Evolutionary conservation across 768 basidiomycete species (phyloP).

Genomic region (Russula lepida): DNA sequence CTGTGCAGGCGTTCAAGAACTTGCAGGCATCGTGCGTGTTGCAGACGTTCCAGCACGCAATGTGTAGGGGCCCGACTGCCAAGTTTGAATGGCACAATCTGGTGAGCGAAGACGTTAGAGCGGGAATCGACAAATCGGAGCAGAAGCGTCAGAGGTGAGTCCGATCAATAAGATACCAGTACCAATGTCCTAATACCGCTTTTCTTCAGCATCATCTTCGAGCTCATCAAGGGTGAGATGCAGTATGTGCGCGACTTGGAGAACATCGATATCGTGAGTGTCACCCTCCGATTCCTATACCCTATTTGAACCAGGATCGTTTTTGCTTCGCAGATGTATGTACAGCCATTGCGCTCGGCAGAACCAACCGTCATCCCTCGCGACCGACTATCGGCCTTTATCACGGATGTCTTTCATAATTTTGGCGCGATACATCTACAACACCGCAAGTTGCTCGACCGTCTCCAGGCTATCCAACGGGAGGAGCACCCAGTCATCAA

Average conservation of each 20-base stretch:
- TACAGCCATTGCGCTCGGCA: conserved; percentile 60
- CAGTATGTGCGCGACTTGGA: conserved; percentile 88
- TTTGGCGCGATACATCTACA: conserved; percentile 66
- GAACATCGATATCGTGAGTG: conserved; percentile 64
- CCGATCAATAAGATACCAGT: neutral
- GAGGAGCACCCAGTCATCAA: conserved; percentile 78
- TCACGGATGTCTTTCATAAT: conserved; percentile 86
- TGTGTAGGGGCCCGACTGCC: conserved; percentile 69
- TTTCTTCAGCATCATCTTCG: conserved; percentile 70
- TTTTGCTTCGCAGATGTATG: conserved; percentile 54
- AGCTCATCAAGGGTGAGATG: conserved; percentile 94
- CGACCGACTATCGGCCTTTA: conserved; percentile 65
- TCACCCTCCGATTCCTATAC: neutral
- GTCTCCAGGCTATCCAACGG: conserved; percentile 78
- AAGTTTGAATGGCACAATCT: conserved; percentile 92
- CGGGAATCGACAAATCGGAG: conserved; percentile 60
- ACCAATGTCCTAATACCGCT: neutral
- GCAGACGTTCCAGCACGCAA: conserved; percentile 83
- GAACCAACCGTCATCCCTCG: conserved; percentile 73
- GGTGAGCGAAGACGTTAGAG: conserved; percentile 57
- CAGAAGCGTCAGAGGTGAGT: conserved; percentile 78
- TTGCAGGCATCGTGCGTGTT: conserved; percentile 76
- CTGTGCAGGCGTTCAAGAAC: conserved; percentile 75
- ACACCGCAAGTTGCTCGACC: conserved; percentile 67
- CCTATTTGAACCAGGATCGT: neutral